Base-by-base conservation (phyloP, 1,284 basidiomycete genomes). In the Cyathus olla region DNA sequence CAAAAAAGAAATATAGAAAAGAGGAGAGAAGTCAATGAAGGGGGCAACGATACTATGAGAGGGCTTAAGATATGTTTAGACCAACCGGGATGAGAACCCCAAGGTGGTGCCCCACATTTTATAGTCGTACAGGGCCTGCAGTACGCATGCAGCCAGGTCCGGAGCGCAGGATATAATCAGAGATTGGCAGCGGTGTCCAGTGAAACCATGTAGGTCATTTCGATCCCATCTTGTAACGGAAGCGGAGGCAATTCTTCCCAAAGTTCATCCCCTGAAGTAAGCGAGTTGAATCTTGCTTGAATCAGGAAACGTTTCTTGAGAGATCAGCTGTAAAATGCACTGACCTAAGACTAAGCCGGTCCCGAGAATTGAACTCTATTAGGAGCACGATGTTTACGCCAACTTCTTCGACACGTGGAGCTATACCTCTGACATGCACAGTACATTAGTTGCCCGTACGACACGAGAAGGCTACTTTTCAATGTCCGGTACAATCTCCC, bases 191-290 rank as follows among this genome's bases (percentile, higher is more conserved):
- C 60, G 64, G 63, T 61, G 57, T 37, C 67, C 70, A 69, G 71
- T 65, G 68, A 70, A 71, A 71, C 67, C 65, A 67, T 65, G 69
- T 62, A 70, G 66, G 69, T 72, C 72, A 72, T 70, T 75, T 73
- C 66, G 71, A 67, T 67, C 68, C 68, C 67, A 63, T 60, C 62
- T 60, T 66, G 66, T 66, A 69, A 35, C 31, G 70, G 71, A 72
- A 73, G 70, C 70, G 68, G 69, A 65, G 66, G 66, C 66, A 64
- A 64, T 21, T 46, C 56, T 61, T 56, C 54, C 60, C 63, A 62
- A 60, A n/a, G n/a, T n/a, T n/a, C 48, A 62, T 67, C 71, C 67
- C 63, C 64, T 62, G 55, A 64, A 63, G 59, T 54, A 52, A 53
- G 57, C 56, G 56, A 13, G 8, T 35, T 35, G 31, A 35, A 35